Base-by-base conservation (phyloP, 208 protist genomes). In the Crithidia bombi region DNA sequence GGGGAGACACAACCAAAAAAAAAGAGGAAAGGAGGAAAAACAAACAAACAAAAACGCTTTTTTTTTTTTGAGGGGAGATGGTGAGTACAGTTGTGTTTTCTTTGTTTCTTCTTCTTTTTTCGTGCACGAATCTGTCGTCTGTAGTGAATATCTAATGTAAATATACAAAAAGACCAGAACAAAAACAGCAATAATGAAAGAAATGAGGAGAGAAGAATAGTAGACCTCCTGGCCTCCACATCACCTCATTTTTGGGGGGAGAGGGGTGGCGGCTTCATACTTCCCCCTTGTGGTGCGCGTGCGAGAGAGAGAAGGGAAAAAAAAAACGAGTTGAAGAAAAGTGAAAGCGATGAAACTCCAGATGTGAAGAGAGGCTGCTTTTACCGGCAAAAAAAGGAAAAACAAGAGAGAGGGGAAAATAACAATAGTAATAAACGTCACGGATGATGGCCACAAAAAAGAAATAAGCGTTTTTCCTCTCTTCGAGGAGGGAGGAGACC, bases 321-420 rank as follows among this genome's bases (percentile, higher is more conserved):
- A 72, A 64, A 64, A 64, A 64, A 26, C 41, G 35, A 50, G 35
- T 38, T 33, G 2, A 55, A 15, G 44, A 56, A 7, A 67, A 36
- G n/a, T 28, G 26, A 52, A 3, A 39, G 33, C 21, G 26, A 7
- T 4, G 38, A 15, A 41, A 44, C 10, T n/a, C 14, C 19, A 50
- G 35, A 56, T 50, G n/a, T 56, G 21, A 23, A 15, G 19, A 38
- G 10, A 41, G n/a, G n/a, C n/a, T n/a, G n/a, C n/a, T n/a, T n/a
- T n/a, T n/a, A n/a, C 38, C 14, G 38, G 7, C 10, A 43, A 43
- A 46, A 54, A 25, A 56, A 50, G 52, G 6, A 66, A 12, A 66
- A 47, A 66, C 36, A 41, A 56, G 25, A 30, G 23, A n/a, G 9
- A 23, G n/a, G 14, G n/a, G 9, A 50, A 50, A 50, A 50, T 25